A percentile compares a stretch with the other conserved stretches of the same genome.
Conservation (phyloP, 768 basidiomycete species). For the Mycena olivaceomarginata region DNA sequence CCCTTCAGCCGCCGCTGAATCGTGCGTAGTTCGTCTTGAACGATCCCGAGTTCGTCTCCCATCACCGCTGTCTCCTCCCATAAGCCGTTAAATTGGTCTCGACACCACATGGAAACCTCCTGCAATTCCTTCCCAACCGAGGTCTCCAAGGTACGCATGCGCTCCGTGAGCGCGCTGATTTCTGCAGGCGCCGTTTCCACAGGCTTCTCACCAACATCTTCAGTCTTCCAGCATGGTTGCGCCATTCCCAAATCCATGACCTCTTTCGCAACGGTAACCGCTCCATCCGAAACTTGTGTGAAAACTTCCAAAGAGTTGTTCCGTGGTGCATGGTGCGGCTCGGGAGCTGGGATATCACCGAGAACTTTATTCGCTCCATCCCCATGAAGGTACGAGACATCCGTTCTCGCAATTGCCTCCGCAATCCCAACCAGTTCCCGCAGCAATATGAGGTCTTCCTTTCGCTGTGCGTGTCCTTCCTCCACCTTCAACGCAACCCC, state of each 20-base stretch:
- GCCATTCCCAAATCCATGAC: background rate
- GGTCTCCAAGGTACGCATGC: background rate
- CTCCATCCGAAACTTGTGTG: background rate
- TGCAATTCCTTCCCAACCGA: background rate
- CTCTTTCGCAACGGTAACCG: background rate
- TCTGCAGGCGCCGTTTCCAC: background rate
- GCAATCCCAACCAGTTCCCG: constrained; percentile 15
- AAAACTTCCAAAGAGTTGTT: background rate
- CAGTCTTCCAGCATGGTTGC: background rate
- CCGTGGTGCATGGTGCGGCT: background rate
- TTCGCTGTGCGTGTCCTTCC: background rate
- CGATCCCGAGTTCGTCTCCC: background rate
- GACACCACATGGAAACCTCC: background rate
- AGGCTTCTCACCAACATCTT: background rate
- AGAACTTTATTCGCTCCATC: background rate
- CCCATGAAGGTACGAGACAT: constrained; percentile 13
- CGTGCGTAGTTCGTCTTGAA: background rate
- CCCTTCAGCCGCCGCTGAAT: constrained; percentile 5
- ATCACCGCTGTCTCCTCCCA: constrained; percentile 9
- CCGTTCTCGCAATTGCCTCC: constrained; percentile 18
- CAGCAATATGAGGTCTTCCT: constrained; percentile 10
- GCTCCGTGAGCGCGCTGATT: background rate
- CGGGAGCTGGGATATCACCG: background rate
- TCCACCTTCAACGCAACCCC: background rate
- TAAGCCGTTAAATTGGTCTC: background rate